Conservation (phyloP, 176 grass and related monocot species). For the Stipa capillata region DNA sequence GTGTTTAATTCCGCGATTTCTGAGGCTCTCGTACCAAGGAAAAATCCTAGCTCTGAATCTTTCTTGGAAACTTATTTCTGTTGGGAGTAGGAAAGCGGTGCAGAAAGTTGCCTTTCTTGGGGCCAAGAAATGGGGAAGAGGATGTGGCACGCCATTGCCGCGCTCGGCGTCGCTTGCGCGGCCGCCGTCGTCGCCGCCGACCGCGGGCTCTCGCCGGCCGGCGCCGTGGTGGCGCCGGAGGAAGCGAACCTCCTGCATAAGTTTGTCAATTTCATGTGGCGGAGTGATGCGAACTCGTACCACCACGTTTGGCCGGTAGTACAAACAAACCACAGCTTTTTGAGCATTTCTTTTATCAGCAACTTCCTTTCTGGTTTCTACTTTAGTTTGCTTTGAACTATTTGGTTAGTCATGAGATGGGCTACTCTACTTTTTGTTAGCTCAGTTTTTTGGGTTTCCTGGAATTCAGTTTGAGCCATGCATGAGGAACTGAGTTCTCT, state of each 20-base stretch:
- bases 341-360: not conserved
- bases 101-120: not conserved
- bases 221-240: not conserved
- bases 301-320: slow-evolving; percentile 78
- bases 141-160: slow-evolving; percentile 25
- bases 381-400: not conserved
- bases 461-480: not conserved
- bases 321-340: not conserved
- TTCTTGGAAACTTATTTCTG: not conserved
- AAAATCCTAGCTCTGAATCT: not conserved
- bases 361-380: not conserved
- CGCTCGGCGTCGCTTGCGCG: slow-evolving; percentile 12
- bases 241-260: slow-evolving; percentile 23
- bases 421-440: not conserved
- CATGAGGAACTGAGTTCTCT: not conserved
- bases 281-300: slow-evolving; percentile 35
- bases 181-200: not conserved
- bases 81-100: not conserved
- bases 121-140: slow-evolving; percentile 25
- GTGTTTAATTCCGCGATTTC: not conserved
- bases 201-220: not conserved
- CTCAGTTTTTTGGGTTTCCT: not conserved
- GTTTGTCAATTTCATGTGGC: slow-evolving; percentile 53
- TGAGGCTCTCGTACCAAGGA: not conserved
- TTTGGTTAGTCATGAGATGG: no score